phyloP scores from a whole-genome alignment of 164 flowering plant species.

The Aristolochia contorta region DNA sequence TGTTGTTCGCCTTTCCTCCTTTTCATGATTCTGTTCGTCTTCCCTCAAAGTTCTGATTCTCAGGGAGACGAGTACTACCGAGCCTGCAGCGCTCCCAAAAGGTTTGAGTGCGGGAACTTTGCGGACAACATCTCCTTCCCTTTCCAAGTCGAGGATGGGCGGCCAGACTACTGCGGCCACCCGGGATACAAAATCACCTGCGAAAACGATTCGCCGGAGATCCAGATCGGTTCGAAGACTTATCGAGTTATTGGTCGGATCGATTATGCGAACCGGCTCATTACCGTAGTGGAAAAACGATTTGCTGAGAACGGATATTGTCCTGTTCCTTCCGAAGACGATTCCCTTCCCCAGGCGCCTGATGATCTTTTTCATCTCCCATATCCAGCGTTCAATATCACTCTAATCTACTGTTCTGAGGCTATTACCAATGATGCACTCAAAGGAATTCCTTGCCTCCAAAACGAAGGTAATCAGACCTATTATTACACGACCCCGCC shows the following conservation, averaged over 20 bases:
- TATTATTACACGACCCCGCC: too few species aligned
- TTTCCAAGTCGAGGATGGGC: background rate
- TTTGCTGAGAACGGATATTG: background rate
- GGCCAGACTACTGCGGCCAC: background rate
- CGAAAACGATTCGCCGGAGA: background rate
- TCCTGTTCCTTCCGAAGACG: background rate
- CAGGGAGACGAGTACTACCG: background rate
- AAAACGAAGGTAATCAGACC: too few species aligned
- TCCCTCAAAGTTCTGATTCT: background rate
- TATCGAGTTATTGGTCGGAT: background rate
- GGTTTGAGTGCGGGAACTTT: background rate
- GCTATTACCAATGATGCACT: background rate
- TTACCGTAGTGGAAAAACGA: background rate
- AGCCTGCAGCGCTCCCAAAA: background rate
- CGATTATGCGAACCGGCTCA: background rate
- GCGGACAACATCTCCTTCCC: background rate
- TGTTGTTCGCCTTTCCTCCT: background rate
- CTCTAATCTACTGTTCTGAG: background rate
- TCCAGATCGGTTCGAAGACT: background rate
- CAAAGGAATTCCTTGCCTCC: background rate
- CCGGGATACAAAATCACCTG: background rate
- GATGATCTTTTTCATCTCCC: too few species aligned
- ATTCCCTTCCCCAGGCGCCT: too few species aligned
- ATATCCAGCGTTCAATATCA: too few species aligned
- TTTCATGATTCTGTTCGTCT: background rate